Base-by-base conservation (phyloP, 1,284 basidiomycete genomes). In the Chalciporus piperatoides region DNA sequence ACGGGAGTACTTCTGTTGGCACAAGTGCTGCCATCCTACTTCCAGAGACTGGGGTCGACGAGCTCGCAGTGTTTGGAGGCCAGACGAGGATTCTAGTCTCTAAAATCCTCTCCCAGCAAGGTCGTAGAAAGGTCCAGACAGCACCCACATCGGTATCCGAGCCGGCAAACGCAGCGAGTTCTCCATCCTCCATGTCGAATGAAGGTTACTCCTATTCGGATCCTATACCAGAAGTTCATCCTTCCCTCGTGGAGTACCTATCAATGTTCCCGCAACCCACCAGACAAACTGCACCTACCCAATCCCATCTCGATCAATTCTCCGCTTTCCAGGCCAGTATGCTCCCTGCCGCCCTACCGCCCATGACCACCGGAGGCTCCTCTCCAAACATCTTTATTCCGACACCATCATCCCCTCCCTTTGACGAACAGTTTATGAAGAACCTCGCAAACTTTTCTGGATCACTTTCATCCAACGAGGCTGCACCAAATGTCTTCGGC, bases 41-140 rank as follows among this genome's bases (percentile, higher is more conserved):
- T 19, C 65, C 72, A 7, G 64, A 77, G 36, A 79, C 80, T 57
- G 78, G 80, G 44, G 79, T 76, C 35, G 73, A 84, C 54, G 81
- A 83, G 58, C 72, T 85, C 15, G 80, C 82, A 15, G 71, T 84
- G n/a, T 84, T 84, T 46, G 82, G 82, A 40, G 82, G 78, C 4
- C 79, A 80, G 54, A 81, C 80, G 7, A 71, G 72, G 37, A 71
- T 80, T 32, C 57, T 81, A 15, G 80, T 83, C 43, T 80, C 74
- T 65, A 80, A 71, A 55, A 64, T 79, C 42, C 65, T 80, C 30
- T 71, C 71, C 11, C 56, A 57, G 12, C 57, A 59, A 43, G 67
- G 62, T 44, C 60, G 58, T 24, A 63, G 56, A 42, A 56, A 56
- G 8, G 41, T 42, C 7, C 54, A 48, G n/a, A 40, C 57, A 6